Evolutionary conservation across 768 basidiomycete genomes (phyloP).

Genomic region (Hortiboletus campestris): DNA sequence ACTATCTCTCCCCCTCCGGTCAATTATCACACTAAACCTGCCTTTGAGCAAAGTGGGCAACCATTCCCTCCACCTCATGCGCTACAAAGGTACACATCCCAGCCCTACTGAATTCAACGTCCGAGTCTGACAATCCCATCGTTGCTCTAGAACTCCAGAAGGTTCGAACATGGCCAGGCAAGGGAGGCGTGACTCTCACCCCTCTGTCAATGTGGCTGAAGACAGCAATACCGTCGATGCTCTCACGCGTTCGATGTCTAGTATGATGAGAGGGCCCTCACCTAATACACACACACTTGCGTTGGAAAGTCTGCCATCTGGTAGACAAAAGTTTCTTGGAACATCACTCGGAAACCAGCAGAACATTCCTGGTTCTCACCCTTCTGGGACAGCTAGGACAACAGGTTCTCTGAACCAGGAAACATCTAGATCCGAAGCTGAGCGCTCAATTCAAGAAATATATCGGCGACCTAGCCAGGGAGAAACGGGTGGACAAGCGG

Average conservation of each 20-base stretch:
- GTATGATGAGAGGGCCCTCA: not conserved
- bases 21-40: conserved; percentile 9
- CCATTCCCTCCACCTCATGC: not conserved
- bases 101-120: not conserved
- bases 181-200: not conserved
- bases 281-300: not conserved
- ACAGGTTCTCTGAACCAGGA: conserved; percentile 2
- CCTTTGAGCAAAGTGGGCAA: not conserved
- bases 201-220: not conserved
- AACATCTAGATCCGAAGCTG: not conserved
- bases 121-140: not conserved
- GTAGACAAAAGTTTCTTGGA: not conserved
- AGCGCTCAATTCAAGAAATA: conserved; percentile 1
- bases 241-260: conserved; percentile 11
- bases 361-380: conserved; percentile 4
- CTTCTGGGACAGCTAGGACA: not conserved
- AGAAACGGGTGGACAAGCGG: not conserved
- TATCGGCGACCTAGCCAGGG: conserved; percentile 6
- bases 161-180: not conserved
- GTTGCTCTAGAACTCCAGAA: not conserved
- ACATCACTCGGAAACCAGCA: not conserved
- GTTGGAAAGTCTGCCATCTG: conserved; percentile 4
- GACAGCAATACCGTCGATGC: not conserved
- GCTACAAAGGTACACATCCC: conserved; percentile 10
- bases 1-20: conserved; percentile 1